phyloP scores from a whole-genome alignment of 2,329 filamentous ascomycete species.

The Diaporthe vexans region DNA sequence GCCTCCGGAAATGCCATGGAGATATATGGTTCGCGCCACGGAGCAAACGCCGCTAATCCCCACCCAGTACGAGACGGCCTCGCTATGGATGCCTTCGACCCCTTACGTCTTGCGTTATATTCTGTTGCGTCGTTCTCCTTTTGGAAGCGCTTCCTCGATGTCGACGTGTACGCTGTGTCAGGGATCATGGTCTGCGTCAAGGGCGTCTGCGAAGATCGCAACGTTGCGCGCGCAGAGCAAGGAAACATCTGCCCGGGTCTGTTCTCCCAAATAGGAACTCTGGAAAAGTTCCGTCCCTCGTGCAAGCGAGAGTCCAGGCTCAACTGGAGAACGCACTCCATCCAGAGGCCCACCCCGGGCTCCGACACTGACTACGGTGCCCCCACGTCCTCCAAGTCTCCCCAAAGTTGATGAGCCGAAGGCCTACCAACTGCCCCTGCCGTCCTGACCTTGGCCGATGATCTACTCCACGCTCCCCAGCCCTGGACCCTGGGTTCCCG shows the following conservation, averaged over 20 bases:
- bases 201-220: background rate
- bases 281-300: conserved; percentile 10
- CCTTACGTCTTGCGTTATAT: conserved; percentile 7
- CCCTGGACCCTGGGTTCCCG: conserved; percentile 23
- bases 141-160: background rate
- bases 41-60: conserved; percentile 9
- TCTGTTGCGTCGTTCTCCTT: background rate
- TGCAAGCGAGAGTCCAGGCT: conserved; percentile 12
- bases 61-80: background rate
- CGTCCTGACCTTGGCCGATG: conserved; percentile 28
- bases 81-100: too few relatives aligned
- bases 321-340: conserved; percentile 1
- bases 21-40: conserved; percentile 21
- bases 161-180: background rate
- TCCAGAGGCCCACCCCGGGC: conserved; percentile 7
- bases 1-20: conserved; percentile 30
- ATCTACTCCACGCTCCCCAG: conserved; percentile 30
- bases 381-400: conserved; percentile 16
- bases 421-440: background rate
- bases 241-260: background rate
- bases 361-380: conserved; percentile 8
- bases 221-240: background rate
- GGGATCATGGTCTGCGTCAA: background rate
- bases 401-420: conserved; percentile 16
- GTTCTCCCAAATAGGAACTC: background rate